phyloP scores from a whole-genome alignment of 1,284 basidiomycete species.

The Apiotrichum akiyoshidainum region DNA sequence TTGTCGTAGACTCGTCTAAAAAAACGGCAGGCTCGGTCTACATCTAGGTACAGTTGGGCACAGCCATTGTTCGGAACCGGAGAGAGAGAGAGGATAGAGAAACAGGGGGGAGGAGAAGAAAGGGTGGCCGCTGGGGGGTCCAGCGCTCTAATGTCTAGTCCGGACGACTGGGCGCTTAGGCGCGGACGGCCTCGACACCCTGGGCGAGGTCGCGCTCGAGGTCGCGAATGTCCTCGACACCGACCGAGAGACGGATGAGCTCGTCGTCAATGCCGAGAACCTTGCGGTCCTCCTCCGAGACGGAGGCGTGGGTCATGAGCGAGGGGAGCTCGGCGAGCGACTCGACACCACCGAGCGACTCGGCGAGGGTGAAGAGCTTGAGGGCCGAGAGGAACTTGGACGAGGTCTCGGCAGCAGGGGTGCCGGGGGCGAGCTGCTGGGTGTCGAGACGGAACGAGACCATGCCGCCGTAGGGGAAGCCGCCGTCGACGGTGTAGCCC shows the following conservation, averaged over 20 bases:
- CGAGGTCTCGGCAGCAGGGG: slow-evolving; percentile 12
- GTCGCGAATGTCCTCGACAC: slow-evolving; percentile 83
- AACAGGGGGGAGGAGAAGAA: not conserved
- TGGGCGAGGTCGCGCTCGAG: slow-evolving; percentile 69
- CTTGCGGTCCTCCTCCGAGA: slow-evolving; percentile 50
- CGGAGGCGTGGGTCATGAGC: slow-evolving; percentile 63
- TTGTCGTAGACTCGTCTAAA: slow-evolving; percentile 5
- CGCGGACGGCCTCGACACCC: slow-evolving; percentile 57
- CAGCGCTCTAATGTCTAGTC: not conserved
- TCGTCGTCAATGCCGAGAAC: slow-evolving; percentile 74
- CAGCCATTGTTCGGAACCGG: not conserved
- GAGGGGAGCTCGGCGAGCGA: slow-evolving; percentile 78
- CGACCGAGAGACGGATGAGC: slow-evolving; percentile 78
- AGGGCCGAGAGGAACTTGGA: slow-evolving; percentile 65
- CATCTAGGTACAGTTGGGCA: not conserved
- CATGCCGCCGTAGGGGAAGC: slow-evolving; percentile 73
- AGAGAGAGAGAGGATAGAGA: not conserved
- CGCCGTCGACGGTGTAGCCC: slow-evolving; percentile 38
- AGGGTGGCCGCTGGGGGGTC: not conserved
- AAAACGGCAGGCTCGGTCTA: slow-evolving; percentile 10
- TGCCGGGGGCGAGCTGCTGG: slow-evolving; percentile 3
- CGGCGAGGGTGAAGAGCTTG: slow-evolving; percentile 77
- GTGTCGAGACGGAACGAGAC: slow-evolving; percentile 56
- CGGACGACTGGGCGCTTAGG: not conserved
- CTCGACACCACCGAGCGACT: slow-evolving; percentile 89